A percentile compares a stretch with the other conserved stretches of the same genome.
phyloP scores from a whole-genome alignment of 2,329 filamentous ascomycete species.

The Periconia sp. region DNA sequence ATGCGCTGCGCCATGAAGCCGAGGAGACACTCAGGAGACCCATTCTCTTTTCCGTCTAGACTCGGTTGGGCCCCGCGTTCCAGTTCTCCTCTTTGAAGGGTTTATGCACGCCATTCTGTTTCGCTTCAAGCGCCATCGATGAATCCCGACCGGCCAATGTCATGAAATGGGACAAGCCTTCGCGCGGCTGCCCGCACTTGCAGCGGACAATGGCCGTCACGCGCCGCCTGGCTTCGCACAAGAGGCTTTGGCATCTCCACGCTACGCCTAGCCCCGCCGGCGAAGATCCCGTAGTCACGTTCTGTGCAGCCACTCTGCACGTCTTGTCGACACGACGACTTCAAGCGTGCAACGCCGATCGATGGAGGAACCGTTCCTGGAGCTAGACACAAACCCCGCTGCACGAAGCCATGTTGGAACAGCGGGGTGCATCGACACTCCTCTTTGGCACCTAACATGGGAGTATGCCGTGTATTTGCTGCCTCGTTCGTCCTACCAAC shows the following conservation, averaged over 20 bases:
- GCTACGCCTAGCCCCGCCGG: slow-evolving; percentile 14
- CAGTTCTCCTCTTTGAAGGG: slow-evolving; percentile 33
- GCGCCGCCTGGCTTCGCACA: slow-evolving; percentile 33
- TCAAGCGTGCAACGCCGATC: slow-evolving; percentile 9
- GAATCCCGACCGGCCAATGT: slow-evolving; percentile 26
- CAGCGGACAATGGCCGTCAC: slow-evolving; percentile 35
- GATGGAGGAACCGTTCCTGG: slow-evolving; percentile 30
- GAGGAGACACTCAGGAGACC: slow-evolving; percentile 28
- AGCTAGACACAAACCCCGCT: slow-evolving; percentile 29
- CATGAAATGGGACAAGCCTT: slow-evolving; percentile 18
- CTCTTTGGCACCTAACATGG: slow-evolving; percentile 16
- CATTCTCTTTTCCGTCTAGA: slow-evolving; percentile 34
- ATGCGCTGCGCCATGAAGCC: slow-evolving; percentile 16
- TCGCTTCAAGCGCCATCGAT: slow-evolving; percentile 42
- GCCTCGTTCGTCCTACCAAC: slow-evolving; percentile 21
- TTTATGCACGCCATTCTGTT: slow-evolving; percentile 45
- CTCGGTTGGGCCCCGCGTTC: slow-evolving; percentile 32
- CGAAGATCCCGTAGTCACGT: slow-evolving; percentile 24
- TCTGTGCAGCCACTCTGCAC: slow-evolving; percentile 19
- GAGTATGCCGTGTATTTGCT: slow-evolving; percentile 27
- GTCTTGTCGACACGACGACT: slow-evolving; percentile 18
- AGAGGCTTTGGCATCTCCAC: slow-evolving; percentile 25
- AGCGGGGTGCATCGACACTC: slow-evolving; percentile 12
- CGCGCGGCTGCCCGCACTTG: slow-evolving; percentile 23
- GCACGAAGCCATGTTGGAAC: slow-evolving; percentile 13